Base-by-base conservation (phyloP, 306 rosid genomes). In the Mucuna pruriens region DNA sequence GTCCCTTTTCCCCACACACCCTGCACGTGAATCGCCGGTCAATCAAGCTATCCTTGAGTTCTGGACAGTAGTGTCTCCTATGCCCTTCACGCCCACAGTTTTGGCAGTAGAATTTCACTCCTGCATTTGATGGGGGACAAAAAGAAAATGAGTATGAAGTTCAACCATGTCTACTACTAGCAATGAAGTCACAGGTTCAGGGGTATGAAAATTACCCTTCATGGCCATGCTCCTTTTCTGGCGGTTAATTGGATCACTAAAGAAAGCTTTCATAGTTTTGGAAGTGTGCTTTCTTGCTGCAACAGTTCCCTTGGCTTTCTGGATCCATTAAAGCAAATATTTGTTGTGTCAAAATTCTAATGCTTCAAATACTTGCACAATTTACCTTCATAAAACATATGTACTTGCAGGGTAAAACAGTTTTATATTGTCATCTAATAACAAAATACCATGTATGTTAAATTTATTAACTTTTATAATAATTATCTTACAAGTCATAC, bases 31-130 rank as follows among this genome's bases (percentile, higher is more conserved):
- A 89, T 52, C 84, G 86, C 82, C 86, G 71, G 34, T 68, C 86
- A 6, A 60, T 63, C 75, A 72, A 80, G 48, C 84, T 78, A 20
- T 74, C 91, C 86, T 90, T 87, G 23, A 92, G 91, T 79, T 91
- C 95, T 16, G 97, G 97, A 80, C 97, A 95, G 87, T 95, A 92
- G 91, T 89, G 85, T 83, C 90, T 89, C 77, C 98, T 80, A 78
- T 95, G 97, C 69, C 98, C 98, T 89, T 95, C 97, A 1, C 91
- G 90, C 26, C 99, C 97, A 55, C 99, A 95, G 85, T 90, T 87
- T 84, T 76, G 82, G 81, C 99, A 92, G 91, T 86, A 91, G 83
- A 89, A 95, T 74, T 88, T 91, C 40, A 89, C 87, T 16, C 97
- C 99, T 95, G 89, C 85, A 84, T 71, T 77, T 68, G 7, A 71